Conservation (phyloP, 2,329 filamentous ascomycete genomes). For the Fusarium caatingaense region DNA sequence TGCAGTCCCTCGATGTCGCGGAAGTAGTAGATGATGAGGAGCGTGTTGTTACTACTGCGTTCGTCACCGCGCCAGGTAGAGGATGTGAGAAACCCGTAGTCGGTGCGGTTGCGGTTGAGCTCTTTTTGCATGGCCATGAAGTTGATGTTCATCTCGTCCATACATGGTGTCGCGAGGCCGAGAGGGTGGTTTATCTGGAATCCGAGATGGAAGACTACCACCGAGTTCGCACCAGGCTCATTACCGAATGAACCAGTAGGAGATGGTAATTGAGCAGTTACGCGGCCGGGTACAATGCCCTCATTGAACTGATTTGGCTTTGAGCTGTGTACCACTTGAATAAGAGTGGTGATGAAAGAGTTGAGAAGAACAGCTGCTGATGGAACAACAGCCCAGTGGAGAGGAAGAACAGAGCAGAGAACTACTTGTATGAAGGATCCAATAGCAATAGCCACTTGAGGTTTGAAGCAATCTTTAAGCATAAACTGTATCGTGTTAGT, state of each 20-base stretch:
- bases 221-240: slow-evolving; percentile 43
- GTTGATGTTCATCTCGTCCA: slow-evolving; percentile 51
- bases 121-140: slow-evolving; percentile 55
- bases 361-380: slow-evolving; percentile 46
- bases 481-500: slow-evolving; percentile 27
- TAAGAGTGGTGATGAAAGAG: slow-evolving; percentile 47
- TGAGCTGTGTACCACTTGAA: slow-evolving; percentile 37
- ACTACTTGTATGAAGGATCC: slow-evolving; percentile 52
- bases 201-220: slow-evolving; percentile 60
- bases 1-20: slow-evolving; percentile 60
- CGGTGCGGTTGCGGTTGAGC: slow-evolving; percentile 52
- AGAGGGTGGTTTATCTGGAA: slow-evolving; percentile 61
- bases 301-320: slow-evolving; percentile 38
- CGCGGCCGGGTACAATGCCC: slow-evolving; percentile 49
- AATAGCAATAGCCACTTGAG: slow-evolving; percentile 49
- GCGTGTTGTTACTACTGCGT: slow-evolving; percentile 54
- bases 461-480: slow-evolving; percentile 51
- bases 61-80: slow-evolving; percentile 56
- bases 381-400: slow-evolving; percentile 52
- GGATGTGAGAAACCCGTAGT: slow-evolving; percentile 60
- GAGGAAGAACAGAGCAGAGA: slow-evolving; percentile 50
- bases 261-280: slow-evolving; percentile 50
- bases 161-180: slow-evolving; percentile 60
- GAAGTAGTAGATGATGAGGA: slow-evolving; percentile 64
- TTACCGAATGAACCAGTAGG: slow-evolving; percentile 46